phyloP scores from a whole-genome alignment of 2,329 filamentous ascomycete species.

The Teratosphaeriaceae sp. region DNA sequence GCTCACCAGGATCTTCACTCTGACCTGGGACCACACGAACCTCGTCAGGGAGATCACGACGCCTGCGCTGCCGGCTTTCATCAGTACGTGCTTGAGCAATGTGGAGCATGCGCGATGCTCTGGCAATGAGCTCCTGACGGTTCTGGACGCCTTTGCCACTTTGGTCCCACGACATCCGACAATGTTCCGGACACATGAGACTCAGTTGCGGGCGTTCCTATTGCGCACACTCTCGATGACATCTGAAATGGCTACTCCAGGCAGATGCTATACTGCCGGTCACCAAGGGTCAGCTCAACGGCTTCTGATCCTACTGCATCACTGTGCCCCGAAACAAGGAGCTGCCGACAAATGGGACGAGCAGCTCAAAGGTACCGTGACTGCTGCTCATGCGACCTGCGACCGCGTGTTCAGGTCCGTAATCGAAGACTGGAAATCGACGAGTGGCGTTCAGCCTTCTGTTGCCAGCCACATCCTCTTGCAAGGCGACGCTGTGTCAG shows the following conservation, averaged over 20 bases:
- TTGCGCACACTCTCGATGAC: constrained; percentile 35
- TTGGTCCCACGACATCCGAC: constrained; percentile 76
- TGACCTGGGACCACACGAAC: constrained; percentile 76
- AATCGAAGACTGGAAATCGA: constrained; percentile 73
- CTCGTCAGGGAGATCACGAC: constrained; percentile 83
- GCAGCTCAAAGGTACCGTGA: constrained; percentile 55
- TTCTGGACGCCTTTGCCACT: constrained; percentile 64
- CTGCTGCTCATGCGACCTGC: constrained; percentile 61
- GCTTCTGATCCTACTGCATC: constrained; percentile 65
- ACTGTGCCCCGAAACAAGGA: constrained; percentile 74
- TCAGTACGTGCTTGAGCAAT: constrained; percentile 65
- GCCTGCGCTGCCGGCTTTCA: constrained; percentile 67
- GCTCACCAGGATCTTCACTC: constrained; percentile 74
- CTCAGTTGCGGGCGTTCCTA: constrained; percentile 47
- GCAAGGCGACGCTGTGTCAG: constrained; percentile 15
- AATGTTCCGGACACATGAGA: constrained; percentile 69
- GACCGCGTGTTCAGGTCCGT: constrained; percentile 74
- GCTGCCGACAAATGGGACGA: constrained; percentile 73
- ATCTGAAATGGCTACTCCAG: constrained; percentile 14
- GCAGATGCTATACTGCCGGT: constrained; percentile 13
- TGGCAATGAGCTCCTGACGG: constrained; percentile 47
- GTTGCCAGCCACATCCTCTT: constrained; percentile 10
- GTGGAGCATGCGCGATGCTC: constrained; percentile 34
- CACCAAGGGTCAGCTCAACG: constrained; percentile 49
- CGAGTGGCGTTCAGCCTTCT: constrained; percentile 36